These are phyloP conservation scores for Aspergillus incahuasiensis DNA, from an alignment of 495 filamentous ascomycete genomes.

Conservation along the genomic window DNA sequence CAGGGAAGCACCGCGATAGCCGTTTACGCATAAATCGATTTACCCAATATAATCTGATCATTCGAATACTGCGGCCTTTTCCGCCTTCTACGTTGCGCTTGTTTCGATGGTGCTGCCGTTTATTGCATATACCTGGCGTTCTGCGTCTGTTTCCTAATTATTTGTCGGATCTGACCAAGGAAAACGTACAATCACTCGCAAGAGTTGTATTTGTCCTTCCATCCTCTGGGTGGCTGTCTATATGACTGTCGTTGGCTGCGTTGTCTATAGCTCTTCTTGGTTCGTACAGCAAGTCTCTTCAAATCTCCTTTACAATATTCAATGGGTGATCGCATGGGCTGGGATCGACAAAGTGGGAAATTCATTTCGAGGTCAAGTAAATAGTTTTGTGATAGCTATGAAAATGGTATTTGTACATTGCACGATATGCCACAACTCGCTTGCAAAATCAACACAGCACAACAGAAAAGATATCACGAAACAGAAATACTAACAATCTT, in stretches of 20 bases:
- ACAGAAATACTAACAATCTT: constrained; percentile 85
- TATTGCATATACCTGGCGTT: constrained; percentile 28
- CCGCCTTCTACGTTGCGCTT: background rate
- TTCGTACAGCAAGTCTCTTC: constrained; percentile 2
- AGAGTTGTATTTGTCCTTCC: background rate
- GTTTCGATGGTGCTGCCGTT: background rate
- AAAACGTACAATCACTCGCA: background rate
- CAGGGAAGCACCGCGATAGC: constrained; percentile 20
- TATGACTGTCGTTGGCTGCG: constrained; percentile 10
- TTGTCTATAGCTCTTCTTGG: background rate
- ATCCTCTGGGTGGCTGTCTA: constrained; percentile 10
- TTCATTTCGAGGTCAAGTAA: background rate
- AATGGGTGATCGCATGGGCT: background rate
- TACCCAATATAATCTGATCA: too few species aligned
- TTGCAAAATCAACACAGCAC: background rate
- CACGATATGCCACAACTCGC: background rate
- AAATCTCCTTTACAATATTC: background rate
- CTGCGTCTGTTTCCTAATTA: constrained; percentile 9
- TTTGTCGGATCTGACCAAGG: background rate
- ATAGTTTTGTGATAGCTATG: background rate
- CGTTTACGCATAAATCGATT: background rate
- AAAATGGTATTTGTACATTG: background rate
- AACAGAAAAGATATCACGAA: constrained; percentile 9
- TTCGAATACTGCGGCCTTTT: too few species aligned
- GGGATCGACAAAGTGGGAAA: background rate